A percentile compares a stretch with the other conserved stretches of the same genome.
Evolutionary conservation across 768 basidiomycete species (phyloP).

Genomic region (Panus rudis): DNA sequence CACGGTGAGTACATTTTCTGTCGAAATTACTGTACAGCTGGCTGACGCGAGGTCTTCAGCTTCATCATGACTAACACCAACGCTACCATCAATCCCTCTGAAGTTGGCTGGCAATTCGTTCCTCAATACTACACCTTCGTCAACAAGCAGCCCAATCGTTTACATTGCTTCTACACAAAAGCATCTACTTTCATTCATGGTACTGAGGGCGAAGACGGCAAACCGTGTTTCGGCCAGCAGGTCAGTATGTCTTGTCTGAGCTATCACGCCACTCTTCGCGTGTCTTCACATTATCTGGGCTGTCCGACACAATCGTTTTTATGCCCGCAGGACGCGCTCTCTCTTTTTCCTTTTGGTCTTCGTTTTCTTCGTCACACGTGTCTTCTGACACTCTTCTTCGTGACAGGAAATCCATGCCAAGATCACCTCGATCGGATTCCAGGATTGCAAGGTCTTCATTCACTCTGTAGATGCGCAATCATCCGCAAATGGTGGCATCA

Average conservation of each 20-base stretch:
- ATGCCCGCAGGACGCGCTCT: background rate
- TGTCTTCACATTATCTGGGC: background rate
- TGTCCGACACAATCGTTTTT: background rate
- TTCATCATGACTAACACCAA: slow-evolving; percentile 21
- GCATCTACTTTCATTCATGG: slow-evolving; percentile 95
- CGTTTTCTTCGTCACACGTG: background rate
- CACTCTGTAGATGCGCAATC: slow-evolving; percentile 98
- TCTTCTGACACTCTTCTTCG: slow-evolving; percentile 6
- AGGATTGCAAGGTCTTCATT: slow-evolving; percentile 98
- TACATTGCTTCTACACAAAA: slow-evolving; percentile 99
- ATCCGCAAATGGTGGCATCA: slow-evolving; percentile 90
- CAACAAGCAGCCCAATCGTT: slow-evolving; percentile 93
- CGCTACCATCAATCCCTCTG: slow-evolving; percentile 67
- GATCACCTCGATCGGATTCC: slow-evolving; percentile 88
- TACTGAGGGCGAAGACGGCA: slow-evolving; percentile 91
- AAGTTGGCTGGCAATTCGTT: slow-evolving; percentile 99
- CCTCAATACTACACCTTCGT: slow-evolving; percentile 99
- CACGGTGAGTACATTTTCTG: slow-evolving; percentile 9
- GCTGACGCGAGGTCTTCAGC: background rate
- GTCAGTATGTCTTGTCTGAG: slow-evolving; percentile 36
- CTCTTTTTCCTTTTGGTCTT: background rate
- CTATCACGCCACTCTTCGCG: slow-evolving; percentile 4
- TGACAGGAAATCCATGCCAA: slow-evolving; percentile 92
- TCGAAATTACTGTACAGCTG: background rate
- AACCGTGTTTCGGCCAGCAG: slow-evolving; percentile 88